These are phyloP conservation scores for Aspergillus nomiae DNA, from an alignment of 2,329 filamentous ascomycete species.

Conservation along the genomic window DNA sequence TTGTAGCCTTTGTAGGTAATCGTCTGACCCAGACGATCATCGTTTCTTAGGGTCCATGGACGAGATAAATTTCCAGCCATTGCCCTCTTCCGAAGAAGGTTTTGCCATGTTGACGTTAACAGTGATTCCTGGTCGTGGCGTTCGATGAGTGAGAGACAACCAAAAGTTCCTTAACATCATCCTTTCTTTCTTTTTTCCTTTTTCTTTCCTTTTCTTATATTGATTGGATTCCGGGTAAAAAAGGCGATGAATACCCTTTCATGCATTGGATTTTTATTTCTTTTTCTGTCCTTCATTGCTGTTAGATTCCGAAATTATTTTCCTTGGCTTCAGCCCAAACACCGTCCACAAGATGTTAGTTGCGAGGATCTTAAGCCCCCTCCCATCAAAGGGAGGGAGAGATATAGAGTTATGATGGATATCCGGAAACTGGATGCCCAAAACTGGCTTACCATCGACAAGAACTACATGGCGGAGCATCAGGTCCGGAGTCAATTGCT, in stretches of 20 bases:
- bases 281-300: conserved; percentile 31
- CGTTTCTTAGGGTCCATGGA: conserved; percentile 16
- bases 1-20: conserved; percentile 24
- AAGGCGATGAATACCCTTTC: conserved; percentile 37
- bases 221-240: conserved; percentile 15
- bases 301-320: conserved; percentile 28
- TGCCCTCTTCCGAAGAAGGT: conserved; percentile 18
- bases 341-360: conserved; percentile 12
- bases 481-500: conserved; percentile 46
- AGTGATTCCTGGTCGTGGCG: conserved; percentile 18
- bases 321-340: conserved; percentile 12
- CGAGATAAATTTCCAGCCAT: conserved; percentile 25
- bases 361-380: conserved; percentile 35
- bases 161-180: conserved; percentile 15
- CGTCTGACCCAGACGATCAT: conserved; percentile 28
- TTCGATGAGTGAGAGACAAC: conserved; percentile 14
- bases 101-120: conserved; percentile 20
- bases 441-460: conserved; percentile 54
- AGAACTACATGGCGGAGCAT: conserved; percentile 49
- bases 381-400: conserved; percentile 41
- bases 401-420: conserved; percentile 51
- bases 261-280: conserved; percentile 30
- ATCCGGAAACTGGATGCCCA: conserved; percentile 47
- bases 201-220: conserved; percentile 8
- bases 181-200: conserved; percentile 11